A percentile compares a stretch with the other conserved stretches of the same genome.
These are phyloP conservation scores for Euptelea pleiosperma DNA, from an alignment of 164 flowering plant genomes.

Conservation along the genomic window DNA sequence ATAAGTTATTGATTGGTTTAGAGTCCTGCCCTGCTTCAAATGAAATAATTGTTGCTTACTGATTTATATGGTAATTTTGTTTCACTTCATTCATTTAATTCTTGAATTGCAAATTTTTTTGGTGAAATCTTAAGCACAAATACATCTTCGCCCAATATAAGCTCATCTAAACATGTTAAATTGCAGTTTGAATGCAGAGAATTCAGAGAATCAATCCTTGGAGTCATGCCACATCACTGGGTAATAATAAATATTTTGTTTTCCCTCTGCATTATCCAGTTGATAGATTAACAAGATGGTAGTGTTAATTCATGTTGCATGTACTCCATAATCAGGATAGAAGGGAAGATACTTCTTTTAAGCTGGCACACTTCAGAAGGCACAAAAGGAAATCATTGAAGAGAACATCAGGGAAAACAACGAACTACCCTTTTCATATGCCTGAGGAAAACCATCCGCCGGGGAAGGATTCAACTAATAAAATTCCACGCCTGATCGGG, in stretches of 20 bases:
- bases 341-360: slow-evolving; percentile 80
- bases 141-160: background rate
- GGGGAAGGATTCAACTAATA: slow-evolving; percentile 83
- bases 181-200: slow-evolving; percentile 94
- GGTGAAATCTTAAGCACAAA: background rate
- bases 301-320: slow-evolving; percentile 5
- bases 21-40: background rate
- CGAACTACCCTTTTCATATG: slow-evolving; percentile 57
- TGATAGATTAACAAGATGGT: background rate
- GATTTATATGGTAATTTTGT: background rate
- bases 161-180: slow-evolving; percentile 21
- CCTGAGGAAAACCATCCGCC: slow-evolving; percentile 93
- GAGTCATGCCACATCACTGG: slow-evolving; percentile 98
- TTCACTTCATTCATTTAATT: background rate
- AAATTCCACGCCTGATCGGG: slow-evolving; percentile 74
- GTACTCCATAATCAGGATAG: slow-evolving; percentile 57
- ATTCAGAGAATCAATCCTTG: slow-evolving; percentile 94
- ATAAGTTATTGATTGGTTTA: background rate
- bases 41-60: background rate
- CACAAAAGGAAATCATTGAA: slow-evolving; percentile 86
- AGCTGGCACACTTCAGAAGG: slow-evolving; percentile 75
- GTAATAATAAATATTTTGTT: slow-evolving; percentile 45
- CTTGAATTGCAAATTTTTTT: slow-evolving; percentile 1
- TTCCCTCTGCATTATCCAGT: background rate
- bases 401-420: slow-evolving; percentile 64